Evolutionary conservation across 2,329 filamentous ascomycete species (phyloP).

Genomic region (Aspergillus sp.): DNA sequence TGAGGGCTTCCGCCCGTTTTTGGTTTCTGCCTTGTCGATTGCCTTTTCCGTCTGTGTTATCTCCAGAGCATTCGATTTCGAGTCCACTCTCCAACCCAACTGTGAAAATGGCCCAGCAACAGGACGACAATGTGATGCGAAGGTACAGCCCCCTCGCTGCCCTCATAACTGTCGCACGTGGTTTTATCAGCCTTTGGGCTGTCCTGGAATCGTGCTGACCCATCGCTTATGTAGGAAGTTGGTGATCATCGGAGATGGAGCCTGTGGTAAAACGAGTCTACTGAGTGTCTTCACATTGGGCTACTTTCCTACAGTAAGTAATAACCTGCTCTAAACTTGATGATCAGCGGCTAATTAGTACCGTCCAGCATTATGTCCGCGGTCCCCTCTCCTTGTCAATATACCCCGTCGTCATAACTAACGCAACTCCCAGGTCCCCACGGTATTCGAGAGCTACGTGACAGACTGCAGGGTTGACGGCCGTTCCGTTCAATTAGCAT

Average conservation of each 20-base stretch:
- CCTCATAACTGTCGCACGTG: neutral
- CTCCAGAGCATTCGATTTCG: slow-evolving; percentile 5
- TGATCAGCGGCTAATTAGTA: slow-evolving; percentile 20
- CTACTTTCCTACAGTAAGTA: slow-evolving; percentile 92
- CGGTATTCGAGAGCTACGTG: slow-evolving; percentile 99
- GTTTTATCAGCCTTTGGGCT: neutral
- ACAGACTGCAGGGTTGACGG: slow-evolving; percentile 98
- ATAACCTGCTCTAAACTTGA: neutral
- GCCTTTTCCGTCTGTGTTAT: slow-evolving; percentile 12
- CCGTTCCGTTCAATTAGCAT: slow-evolving; percentile 94
- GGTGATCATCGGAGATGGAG: slow-evolving; percentile 95
- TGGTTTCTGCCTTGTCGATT: slow-evolving; percentile 12
- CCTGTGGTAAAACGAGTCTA: slow-evolving; percentile 96
- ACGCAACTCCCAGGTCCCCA: slow-evolving; percentile 67
- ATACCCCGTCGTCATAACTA: slow-evolving; percentile 4
- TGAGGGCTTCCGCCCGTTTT: slow-evolving; percentile 12
- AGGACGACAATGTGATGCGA: slow-evolving; percentile 46
- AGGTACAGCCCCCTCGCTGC: slow-evolving; percentile 51
- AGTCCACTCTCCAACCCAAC: slow-evolving; percentile 4
- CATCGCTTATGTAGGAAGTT: slow-evolving; percentile 66
- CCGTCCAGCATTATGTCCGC: slow-evolving; percentile 47
- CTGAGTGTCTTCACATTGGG: slow-evolving; percentile 96
- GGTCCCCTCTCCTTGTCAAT: neutral
- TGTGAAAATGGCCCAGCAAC: slow-evolving; percentile 39
- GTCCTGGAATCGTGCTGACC: slow-evolving; percentile 16